Conservation (phyloP, 1,284 basidiomycete species). For the Chalciporus sp. region DNA sequence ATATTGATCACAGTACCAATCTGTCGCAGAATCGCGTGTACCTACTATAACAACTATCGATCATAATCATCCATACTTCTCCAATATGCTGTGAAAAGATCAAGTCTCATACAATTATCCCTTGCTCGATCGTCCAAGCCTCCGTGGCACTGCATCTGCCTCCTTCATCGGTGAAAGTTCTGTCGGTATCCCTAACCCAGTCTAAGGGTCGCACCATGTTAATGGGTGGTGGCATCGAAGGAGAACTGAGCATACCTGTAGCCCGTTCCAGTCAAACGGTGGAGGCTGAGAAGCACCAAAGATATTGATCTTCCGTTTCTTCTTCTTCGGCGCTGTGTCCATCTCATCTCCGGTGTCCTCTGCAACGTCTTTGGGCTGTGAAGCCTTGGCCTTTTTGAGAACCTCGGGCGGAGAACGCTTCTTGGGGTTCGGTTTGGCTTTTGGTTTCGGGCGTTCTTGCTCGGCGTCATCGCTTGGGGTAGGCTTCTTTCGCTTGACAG, state of each 20-base stretch:
- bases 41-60: neutral
- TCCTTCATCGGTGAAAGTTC: conserved; percentile 64
- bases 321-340: conserved; percentile 46
- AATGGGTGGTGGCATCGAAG: neutral
- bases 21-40: neutral
- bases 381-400: conserved; percentile 21
- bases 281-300: conserved; percentile 45
- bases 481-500: conserved; percentile 25
- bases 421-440: conserved; percentile 22
- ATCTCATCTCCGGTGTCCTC: conserved; percentile 26
- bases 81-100: neutral
- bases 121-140: conserved; percentile 37
- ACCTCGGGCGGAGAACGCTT: conserved; percentile 23
- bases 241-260: conserved; percentile 36
- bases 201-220: conserved; percentile 8
- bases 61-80: neutral
- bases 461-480: conserved; percentile 18
- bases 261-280: conserved; percentile 44
- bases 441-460: conserved; percentile 20
- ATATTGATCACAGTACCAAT: neutral
- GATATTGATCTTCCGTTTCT: conserved; percentile 62
- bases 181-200: conserved; percentile 58
- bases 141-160: conserved; percentile 47
- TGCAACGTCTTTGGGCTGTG: conserved; percentile 8
- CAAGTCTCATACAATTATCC: conserved; percentile 8